Evolutionary conservation across 495 filamentous ascomycete species (phyloP).

Genomic region (Bacidia rubella): DNA sequence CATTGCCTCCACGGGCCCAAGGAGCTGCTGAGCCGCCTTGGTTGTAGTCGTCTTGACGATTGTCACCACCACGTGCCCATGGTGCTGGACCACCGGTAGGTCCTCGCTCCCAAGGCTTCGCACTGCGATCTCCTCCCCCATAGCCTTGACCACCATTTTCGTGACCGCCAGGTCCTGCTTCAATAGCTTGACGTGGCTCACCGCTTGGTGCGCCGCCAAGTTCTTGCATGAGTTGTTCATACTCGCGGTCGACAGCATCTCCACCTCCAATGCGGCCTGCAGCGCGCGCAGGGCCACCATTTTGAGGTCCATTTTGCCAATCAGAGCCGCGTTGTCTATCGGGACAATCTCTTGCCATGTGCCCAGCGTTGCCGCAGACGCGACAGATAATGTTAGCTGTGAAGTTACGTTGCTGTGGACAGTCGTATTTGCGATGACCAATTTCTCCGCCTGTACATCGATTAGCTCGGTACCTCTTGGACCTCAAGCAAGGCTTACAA

Average conservation of each 20-base stretch:
- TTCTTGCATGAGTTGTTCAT: constrained; percentile 98
- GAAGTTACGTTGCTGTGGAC: constrained; percentile 92
- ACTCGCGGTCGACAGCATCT: constrained; percentile 85
- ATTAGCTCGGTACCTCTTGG: constrained; percentile 1
- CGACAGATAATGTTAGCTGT: constrained; percentile 99
- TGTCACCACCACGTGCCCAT: constrained; percentile 47
- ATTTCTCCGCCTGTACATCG: constrained; percentile 65
- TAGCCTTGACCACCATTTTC: constrained; percentile 31
- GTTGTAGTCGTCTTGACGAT: constrained; percentile 39
- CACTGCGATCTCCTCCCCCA: constrained; percentile 40
- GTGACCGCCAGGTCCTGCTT: constrained; percentile 60
- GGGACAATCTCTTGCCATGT: constrained; percentile 89
- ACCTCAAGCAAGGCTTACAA: constrained; percentile 42
- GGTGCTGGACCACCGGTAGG: constrained; percentile 82
- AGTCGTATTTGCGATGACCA: constrained; percentile 97
- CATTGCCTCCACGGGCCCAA: constrained; percentile 38
- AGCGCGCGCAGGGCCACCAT: constrained; percentile 27
- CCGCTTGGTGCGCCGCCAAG: constrained; percentile 58
- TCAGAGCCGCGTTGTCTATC: constrained; percentile 79
- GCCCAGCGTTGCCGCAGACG: constrained; percentile 87
- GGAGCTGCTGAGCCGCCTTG: constrained; percentile 29
- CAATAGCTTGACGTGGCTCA: constrained; percentile 65
- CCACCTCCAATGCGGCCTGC: constrained; percentile 60
- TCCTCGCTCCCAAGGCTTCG: constrained; percentile 84
- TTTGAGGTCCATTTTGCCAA: constrained; percentile 65